phyloP scores from a whole-genome alignment of 148 eudicot genomes.

The Rhododendron simsii region DNA sequence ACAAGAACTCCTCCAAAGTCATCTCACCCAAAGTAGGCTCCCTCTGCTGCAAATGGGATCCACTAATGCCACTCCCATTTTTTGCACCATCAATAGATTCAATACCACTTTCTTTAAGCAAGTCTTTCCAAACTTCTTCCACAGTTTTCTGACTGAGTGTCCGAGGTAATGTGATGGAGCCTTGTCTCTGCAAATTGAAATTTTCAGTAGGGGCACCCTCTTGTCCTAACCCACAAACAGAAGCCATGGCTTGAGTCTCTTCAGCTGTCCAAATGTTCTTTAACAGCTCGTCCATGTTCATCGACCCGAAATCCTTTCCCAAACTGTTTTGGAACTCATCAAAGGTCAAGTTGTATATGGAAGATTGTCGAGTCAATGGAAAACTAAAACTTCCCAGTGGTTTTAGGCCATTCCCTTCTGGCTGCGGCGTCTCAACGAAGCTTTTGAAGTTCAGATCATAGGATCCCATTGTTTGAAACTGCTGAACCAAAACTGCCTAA shows the following conservation, averaged over 20 bases:
- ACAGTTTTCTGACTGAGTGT: conserved; percentile 55
- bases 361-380: conserved; percentile 40
- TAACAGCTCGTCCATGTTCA: conserved; percentile 58
- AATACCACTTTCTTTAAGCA: conserved; percentile 20
- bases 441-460: conserved; percentile 37
- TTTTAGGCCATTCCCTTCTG: conserved; percentile 20
- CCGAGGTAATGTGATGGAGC: conserved; percentile 50
- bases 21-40: conserved; percentile 45
- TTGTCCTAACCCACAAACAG: conserved; percentile 14
- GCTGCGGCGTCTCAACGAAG: conserved; percentile 22
- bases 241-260: conserved; percentile 35
- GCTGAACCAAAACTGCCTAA: conserved; percentile 8
- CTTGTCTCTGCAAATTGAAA: conserved; percentile 36
- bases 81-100: neutral
- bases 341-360: conserved; percentile 44
- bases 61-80: conserved; percentile 17
- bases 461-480: conserved; percentile 32
- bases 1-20: conserved; percentile 48
- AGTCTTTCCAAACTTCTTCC: conserved; percentile 54
- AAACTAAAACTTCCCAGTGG: conserved; percentile 13
- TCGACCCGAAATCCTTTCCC: conserved; percentile 56
- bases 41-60: conserved; percentile 28
- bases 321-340: conserved; percentile 49
- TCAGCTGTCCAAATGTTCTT: conserved; percentile 57
- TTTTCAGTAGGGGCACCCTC: conserved; percentile 24